A percentile compares a stretch with the other conserved stretches of the same genome.
phyloP scores from a whole-genome alignment of 2,329 filamentous ascomycete genomes.

The Curvularia verruculosa region DNA sequence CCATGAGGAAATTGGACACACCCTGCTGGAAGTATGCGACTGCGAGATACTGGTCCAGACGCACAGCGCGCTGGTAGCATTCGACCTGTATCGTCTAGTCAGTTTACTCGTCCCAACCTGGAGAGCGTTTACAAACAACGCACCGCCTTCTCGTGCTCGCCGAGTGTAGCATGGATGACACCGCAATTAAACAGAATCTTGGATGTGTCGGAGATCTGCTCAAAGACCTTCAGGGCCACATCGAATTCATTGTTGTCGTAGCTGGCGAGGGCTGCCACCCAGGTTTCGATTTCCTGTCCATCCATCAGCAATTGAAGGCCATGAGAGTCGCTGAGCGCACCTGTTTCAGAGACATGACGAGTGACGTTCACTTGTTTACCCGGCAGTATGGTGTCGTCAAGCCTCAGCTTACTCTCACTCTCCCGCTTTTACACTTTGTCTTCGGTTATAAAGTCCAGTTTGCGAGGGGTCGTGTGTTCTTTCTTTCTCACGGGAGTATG shows the following conservation, averaged over 20 bases:
- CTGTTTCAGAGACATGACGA: slow-evolving; percentile 59
- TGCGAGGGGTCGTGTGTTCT: slow-evolving; percentile 27
- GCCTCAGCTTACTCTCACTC: slow-evolving; percentile 32
- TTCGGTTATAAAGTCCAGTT: slow-evolving; percentile 35
- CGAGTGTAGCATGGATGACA: slow-evolving; percentile 94
- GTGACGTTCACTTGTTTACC: slow-evolving; percentile 43
- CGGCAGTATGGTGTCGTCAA: slow-evolving; percentile 51
- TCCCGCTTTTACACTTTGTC: background rate
- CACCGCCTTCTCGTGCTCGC: slow-evolving; percentile 94
- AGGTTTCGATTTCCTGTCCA: slow-evolving; percentile 93
- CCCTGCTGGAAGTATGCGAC: slow-evolving; percentile 99
- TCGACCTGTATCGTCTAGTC: slow-evolving; percentile 69
- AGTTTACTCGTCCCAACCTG: slow-evolving; percentile 19
- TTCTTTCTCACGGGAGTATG: slow-evolving; percentile 28
- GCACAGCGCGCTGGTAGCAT: slow-evolving; percentile 89
- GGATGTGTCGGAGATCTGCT: slow-evolving; percentile 88
- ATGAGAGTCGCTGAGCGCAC: slow-evolving; percentile 32
- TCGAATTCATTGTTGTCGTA: slow-evolving; percentile 99
- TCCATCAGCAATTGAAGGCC: slow-evolving; percentile 34
- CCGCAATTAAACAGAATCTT: slow-evolving; percentile 99
- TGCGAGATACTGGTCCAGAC: slow-evolving; percentile 91
- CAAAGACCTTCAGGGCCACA: slow-evolving; percentile 81
- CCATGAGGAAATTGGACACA: slow-evolving; percentile 95
- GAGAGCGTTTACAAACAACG: slow-evolving; percentile 45
- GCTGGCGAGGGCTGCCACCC: slow-evolving; percentile 86